These are phyloP conservation scores for Penicillium frequentans DNA, from an alignment of 2,329 filamentous ascomycete genomes.

Conservation along the genomic window DNA sequence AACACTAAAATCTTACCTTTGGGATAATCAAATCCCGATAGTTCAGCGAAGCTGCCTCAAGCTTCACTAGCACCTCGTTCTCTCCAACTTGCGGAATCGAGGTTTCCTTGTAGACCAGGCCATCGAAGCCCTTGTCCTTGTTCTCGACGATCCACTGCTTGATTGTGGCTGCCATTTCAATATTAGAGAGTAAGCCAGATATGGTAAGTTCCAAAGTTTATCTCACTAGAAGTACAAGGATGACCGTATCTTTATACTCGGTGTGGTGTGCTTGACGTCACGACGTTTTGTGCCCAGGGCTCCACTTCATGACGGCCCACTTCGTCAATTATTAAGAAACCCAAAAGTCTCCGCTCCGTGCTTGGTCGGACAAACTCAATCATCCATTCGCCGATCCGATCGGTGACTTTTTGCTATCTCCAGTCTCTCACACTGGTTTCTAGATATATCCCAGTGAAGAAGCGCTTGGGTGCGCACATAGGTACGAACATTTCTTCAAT, in stretches of 20 bases:
- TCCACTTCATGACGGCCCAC: constrained; percentile 9
- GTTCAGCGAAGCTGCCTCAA: constrained; percentile 52
- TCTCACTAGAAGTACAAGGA: neutral
- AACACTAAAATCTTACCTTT: constrained; percentile 39
- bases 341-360: neutral
- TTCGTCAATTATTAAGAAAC: constrained; percentile 2
- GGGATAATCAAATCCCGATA: constrained; percentile 52
- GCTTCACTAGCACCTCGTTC: constrained; percentile 70
- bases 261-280: neutral
- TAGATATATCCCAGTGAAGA: neutral
- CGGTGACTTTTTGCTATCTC: neutral
- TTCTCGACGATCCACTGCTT: constrained; percentile 58
- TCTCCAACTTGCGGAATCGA: constrained; percentile 64
- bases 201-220: neutral
- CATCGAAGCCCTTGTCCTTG: constrained; percentile 57
- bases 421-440: neutral
- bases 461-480: too few species aligned
- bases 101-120: constrained; percentile 55
- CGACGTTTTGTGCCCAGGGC: neutral
- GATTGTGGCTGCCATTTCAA: constrained; percentile 45
- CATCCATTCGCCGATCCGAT: neutral
- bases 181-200: neutral
- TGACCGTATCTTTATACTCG: neutral
- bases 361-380: neutral
- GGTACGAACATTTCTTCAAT: too few species aligned